A percentile compares a stretch with the other conserved stretches of the same genome.
Evolutionary conservation across 306 rosid genomes (phyloP).

Genomic region (Vicia sativa): DNA sequence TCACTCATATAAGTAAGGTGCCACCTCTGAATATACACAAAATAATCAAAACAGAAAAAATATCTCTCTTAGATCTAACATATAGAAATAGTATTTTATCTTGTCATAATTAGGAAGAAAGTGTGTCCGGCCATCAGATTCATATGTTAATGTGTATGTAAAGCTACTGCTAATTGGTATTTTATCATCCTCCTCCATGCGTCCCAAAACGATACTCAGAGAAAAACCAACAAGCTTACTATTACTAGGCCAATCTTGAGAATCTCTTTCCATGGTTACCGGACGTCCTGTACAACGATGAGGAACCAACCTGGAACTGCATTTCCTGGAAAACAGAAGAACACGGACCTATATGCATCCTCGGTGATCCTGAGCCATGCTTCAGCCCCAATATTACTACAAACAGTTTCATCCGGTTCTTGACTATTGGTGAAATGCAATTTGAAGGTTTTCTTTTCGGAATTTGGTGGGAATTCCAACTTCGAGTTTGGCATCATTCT

Average conservation of each 20-base stretch:
- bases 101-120: too few relatives aligned
- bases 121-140: too few relatives aligned
- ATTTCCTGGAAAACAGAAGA: slow-evolving; percentile 42
- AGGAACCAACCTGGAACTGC: slow-evolving; percentile 40
- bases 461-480: too few relatives aligned
- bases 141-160: too few relatives aligned
- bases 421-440: slow-evolving; percentile 39
- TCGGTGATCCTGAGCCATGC: background rate
- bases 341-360: slow-evolving; percentile 1
- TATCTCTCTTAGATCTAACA: too few relatives aligned
- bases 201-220: too few relatives aligned
- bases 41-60: too few relatives aligned
- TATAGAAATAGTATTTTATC: too few relatives aligned
- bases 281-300: background rate
- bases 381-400: slow-evolving; percentile 4
- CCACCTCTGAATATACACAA: too few relatives aligned
- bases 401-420: slow-evolving; percentile 26
- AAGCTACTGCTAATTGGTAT: too few relatives aligned
- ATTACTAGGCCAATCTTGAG: background rate
- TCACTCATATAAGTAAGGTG: too few relatives aligned
- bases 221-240: background rate
- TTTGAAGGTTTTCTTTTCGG: slow-evolving; percentile 10
- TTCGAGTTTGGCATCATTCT: slow-evolving; percentile 21
- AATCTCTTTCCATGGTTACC: slow-evolving; percentile 4
- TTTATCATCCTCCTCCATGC: too few relatives aligned